Conservation (phyloP, 306 rosid species). For the Mucuna pruriens region DNA sequence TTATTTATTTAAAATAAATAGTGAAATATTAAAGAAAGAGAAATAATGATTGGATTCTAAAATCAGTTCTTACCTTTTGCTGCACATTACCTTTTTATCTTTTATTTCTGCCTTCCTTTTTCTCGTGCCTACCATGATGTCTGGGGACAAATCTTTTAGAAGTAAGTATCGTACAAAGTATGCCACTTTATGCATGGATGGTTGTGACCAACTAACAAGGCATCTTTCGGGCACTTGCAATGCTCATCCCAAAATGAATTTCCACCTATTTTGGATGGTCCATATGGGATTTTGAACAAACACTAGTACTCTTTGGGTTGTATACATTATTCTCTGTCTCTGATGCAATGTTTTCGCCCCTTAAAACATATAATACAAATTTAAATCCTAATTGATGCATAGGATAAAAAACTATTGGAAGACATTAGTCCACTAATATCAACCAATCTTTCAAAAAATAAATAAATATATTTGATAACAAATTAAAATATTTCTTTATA, state of each 20-base stretch:
- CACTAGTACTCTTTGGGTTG: background rate
- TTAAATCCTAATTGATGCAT: too few species aligned
- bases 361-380: too few species aligned
- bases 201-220: constrained; percentile 45
- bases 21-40: background rate
- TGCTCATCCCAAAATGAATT: constrained; percentile 26
- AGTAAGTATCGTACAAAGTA: background rate
- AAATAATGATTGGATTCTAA: background rate
- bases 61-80: constrained; percentile 3
- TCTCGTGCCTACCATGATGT: constrained; percentile 9
- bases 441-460: too few species aligned
- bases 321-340: constrained; percentile 40
- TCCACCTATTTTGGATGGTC: constrained; percentile 51
- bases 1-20: too few species aligned
- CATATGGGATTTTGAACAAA: constrained; percentile 20
- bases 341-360: too few species aligned
- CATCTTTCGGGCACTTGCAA: constrained; percentile 40
- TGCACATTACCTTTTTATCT: background rate
- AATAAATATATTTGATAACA: too few species aligned
- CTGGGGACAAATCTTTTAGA: constrained; percentile 9
- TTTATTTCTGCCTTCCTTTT: background rate
- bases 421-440: too few species aligned
- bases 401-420: too few species aligned
- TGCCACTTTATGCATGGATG: constrained; percentile 32
- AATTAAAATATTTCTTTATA: too few species aligned